These are phyloP conservation scores for Starmerella stellata DNA, from an alignment of 805 yeast species.

Conservation along the genomic window DNA sequence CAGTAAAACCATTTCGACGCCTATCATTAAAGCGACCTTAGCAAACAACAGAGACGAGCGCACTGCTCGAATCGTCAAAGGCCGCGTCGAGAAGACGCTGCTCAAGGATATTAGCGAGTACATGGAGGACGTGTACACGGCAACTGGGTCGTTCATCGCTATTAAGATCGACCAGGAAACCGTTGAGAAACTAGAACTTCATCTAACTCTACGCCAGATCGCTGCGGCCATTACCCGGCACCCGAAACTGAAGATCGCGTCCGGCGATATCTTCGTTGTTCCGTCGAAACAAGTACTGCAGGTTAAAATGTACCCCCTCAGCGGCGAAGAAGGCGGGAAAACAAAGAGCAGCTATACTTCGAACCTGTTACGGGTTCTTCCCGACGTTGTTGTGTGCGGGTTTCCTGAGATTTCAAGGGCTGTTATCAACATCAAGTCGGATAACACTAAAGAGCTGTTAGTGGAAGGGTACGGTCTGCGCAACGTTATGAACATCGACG, in stretches of 20 bases:
- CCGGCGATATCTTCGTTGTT: constrained; percentile 48
- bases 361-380: constrained; percentile 64
- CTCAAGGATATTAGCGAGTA: constrained; percentile 71
- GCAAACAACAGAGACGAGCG: constrained; percentile 90
- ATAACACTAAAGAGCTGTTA: constrained; percentile 64
- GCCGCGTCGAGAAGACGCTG: constrained; percentile 83
- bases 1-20: constrained; percentile 84
- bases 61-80: constrained; percentile 96
- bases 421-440: constrained; percentile 79
- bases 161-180: constrained; percentile 69
- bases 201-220: constrained; percentile 68
- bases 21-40: constrained; percentile 83
- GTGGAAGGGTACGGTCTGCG: constrained; percentile 97
- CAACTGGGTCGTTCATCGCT: constrained; percentile 56
- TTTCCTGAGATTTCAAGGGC: constrained; percentile 83
- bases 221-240: constrained; percentile 66
- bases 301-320: constrained; percentile 12
- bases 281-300: constrained; percentile 41
- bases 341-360: constrained; percentile 5
- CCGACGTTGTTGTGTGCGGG: constrained; percentile 83
- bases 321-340: constrained; percentile 13
- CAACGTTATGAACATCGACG: constrained; percentile 94
- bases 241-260: constrained; percentile 70
- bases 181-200: constrained; percentile 77
- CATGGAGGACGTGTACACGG: constrained; percentile 85